Evolutionary conservation across 2,329 filamentous ascomycete species (phyloP).

Genomic region (Aschersonia sp.): DNA sequence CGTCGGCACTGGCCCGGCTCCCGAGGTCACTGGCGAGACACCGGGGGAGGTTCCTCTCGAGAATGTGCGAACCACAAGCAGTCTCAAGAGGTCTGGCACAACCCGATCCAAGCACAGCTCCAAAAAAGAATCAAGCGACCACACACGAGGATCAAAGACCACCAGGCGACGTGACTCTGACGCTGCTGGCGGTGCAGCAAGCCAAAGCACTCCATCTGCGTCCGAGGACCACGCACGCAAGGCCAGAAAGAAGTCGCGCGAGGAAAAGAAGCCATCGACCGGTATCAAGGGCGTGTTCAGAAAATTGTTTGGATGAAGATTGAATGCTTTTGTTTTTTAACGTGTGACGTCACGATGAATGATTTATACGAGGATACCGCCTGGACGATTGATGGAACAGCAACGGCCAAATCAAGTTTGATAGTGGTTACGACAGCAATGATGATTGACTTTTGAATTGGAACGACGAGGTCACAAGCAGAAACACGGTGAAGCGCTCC

Average conservation of each 20-base stretch:
- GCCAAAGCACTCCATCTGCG: conserved; percentile 1
- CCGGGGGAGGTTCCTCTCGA: conserved; percentile 1
- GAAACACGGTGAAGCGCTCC: too few relatives aligned
- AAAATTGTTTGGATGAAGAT: conserved; percentile 15
- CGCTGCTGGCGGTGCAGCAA: neutral
- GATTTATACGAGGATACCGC: conserved; percentile 3
- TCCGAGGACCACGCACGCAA: conserved; percentile 18
- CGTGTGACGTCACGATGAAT: conserved; percentile 4
- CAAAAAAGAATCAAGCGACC: conserved; percentile 14
- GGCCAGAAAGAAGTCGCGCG: conserved; percentile 19
- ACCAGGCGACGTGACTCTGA: conserved; percentile 9
- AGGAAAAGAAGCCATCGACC: conserved; percentile 13
- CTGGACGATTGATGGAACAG: conserved; percentile 4
- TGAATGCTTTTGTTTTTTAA: neutral
- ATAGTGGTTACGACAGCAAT: neutral
- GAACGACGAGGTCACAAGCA: too few relatives aligned
- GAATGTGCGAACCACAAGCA: conserved; percentile 8
- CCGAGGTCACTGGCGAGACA: conserved; percentile 10
- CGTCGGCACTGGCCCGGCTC: conserved; percentile 10
- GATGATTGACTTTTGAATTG: neutral
- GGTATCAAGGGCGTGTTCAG: conserved; percentile 22
- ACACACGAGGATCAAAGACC: conserved; percentile 8
- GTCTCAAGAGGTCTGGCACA: conserved; percentile 14
- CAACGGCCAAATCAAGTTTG: conserved; percentile 2
- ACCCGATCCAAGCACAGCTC: conserved; percentile 13